Evolutionary conservation across 2,329 filamentous ascomycete species (phyloP), one percentile per base, ranked within the genome.

Genomic region (Talaromyces marneffei): DNA sequence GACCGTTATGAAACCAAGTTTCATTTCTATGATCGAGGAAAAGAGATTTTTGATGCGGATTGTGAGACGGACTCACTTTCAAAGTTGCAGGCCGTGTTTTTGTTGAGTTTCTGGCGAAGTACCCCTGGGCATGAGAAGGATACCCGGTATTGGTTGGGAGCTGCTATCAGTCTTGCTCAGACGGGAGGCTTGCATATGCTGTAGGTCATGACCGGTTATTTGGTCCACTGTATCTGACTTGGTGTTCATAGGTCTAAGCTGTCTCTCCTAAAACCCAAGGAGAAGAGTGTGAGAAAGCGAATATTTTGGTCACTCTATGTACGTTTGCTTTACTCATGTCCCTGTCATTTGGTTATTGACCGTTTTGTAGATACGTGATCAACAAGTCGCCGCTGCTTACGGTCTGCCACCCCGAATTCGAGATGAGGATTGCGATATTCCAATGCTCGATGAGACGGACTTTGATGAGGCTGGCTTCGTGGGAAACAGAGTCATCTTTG

Each of bases 281-380:
- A 72, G 3, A 70, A 71, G n/a, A 71, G 71, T 62, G 64, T 82
- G 35, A 77, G 79, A 65, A 76, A 79, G 60, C 68, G 81, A 4
- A 77, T 83, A 6, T 84, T 81, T 80, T 83, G 82, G 82, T 79
- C 80, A 5, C 76, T 83, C 7, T 83, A 83, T 59, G 74, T 75
- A 62, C 52, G 67, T 63, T 3, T 29, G 52, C 37, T 52, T 44
- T 46, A 20, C 14, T 3, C 8, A 8, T 8, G 33, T 1, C 2
- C 14, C 20, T 10, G 27, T 31, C 7, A 7, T 23, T 9, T 2
- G 10, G 20, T 7, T 6, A 16, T 31, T 59, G 23, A 50, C 50
- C 29, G n/a, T 16, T 40, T 16, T 40, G 5, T 48, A 75, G 72
- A 74, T 82, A 52, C 72, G 80, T 9, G 80, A 82, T 57, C 75